Evolutionary conservation across 345 rosid genomes (phyloP), one percentile per base, ranked within the genome.

Genomic region (Clarkia xantiana): DNA sequence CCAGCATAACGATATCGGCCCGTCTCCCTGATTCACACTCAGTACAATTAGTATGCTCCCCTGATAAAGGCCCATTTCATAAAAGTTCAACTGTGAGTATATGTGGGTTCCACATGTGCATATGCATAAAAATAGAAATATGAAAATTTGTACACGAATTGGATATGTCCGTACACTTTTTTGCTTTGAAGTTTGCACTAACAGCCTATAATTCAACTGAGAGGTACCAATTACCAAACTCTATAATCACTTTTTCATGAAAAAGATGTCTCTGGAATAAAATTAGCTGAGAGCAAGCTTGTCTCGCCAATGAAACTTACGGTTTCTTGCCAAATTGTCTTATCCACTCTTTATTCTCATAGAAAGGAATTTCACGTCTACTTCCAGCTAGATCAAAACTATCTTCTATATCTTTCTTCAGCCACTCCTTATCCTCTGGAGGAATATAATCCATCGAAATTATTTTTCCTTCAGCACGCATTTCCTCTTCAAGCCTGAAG

Each of bases 1-100:
- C 97, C 95, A 70, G 93, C 89, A 69, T 88, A 88, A 45, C 97
- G 86, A 51, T 88, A 88, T 42, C 95, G 77, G 46, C 97, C 95
- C 72, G 76, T 82, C 72, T 82, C 93, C 77, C 97, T 88, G 70
- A 46, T 61, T 66, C 5, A 56, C 52, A 69, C 51, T 49, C 18
- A 56, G 15, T 20, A 52, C 44, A 17, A 70, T 34, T 56, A 61
- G 54, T 13, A 45, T 45, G 18, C 18, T 20, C 17, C 18, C 11
- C 11, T 3, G 10, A 0, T 2, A 23, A 23, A 23, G 29, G 1
- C 6, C 29, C 29, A 23, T 23, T 23, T 23, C 36, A 29, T 7
- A 10, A 29, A 29, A 29, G 36, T 29, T 29, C 36, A 29, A 29
- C 7, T 29, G 36, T 29, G 36, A 29, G 25, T 5, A 5, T 22